Percentiles rank a stretch among this genome's conserved stretches.
Evolutionary conservation across 208 protist species (phyloP).

Genomic region (Novymonas esmeraldas): DNA sequence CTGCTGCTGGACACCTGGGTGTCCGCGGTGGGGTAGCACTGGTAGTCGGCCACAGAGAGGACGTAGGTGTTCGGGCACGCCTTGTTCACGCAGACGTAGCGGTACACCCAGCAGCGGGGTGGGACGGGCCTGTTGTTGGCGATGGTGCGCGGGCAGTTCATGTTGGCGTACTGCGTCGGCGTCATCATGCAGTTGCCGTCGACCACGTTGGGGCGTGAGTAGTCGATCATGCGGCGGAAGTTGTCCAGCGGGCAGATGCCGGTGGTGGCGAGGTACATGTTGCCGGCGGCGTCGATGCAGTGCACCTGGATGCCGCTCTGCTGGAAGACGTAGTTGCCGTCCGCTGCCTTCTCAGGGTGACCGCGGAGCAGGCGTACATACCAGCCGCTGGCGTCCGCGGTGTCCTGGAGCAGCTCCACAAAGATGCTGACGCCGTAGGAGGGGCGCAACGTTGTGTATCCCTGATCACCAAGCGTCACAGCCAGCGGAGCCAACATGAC

Average conservation of each 20-base stretch:
- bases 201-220: constrained; percentile 31
- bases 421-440: constrained; percentile 55
- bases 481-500: constrained; percentile 45
- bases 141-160: constrained; percentile 41
- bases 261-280: constrained; percentile 35
- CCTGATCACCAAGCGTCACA: constrained; percentile 57
- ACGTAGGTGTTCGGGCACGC: constrained; percentile 37
- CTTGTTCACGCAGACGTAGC: constrained; percentile 39
- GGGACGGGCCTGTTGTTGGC: constrained; percentile 19
- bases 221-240: constrained; percentile 63
- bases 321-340: constrained; percentile 40
- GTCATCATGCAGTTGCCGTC: constrained; percentile 39
- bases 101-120: constrained; percentile 47
- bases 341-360: constrained; percentile 27
- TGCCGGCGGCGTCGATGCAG: constrained; percentile 47
- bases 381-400: constrained; percentile 32
- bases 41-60: constrained; percentile 30
- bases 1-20: background rate
- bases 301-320: constrained; percentile 33
- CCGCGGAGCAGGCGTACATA: constrained; percentile 62
- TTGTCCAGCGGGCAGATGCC: constrained; percentile 52
- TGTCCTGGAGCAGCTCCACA: constrained; percentile 71
- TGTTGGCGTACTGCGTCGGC: constrained; percentile 31
- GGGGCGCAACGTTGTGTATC: constrained; percentile 31
- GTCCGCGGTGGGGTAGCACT: constrained; percentile 35